These are phyloP conservation scores for Alternaria metachromatica DNA, from an alignment of 2,329 filamentous ascomycete genomes.

Conservation along the genomic window DNA sequence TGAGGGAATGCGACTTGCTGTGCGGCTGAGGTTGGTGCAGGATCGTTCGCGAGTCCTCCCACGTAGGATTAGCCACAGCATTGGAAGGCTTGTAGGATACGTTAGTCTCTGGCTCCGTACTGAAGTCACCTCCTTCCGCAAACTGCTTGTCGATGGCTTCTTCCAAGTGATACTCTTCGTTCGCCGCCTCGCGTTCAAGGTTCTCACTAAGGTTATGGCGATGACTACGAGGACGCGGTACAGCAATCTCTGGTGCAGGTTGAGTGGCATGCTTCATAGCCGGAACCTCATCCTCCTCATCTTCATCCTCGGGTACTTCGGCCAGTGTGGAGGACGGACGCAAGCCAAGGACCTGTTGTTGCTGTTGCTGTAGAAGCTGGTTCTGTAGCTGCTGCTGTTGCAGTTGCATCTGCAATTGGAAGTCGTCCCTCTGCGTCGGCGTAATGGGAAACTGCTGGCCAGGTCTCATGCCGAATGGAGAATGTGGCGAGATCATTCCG, in stretches of 20 bases:
- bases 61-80: conserved; percentile 36
- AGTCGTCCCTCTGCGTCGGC: conserved; percentile 47
- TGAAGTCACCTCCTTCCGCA: conserved; percentile 74
- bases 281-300: conserved; percentile 59
- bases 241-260: conserved; percentile 61
- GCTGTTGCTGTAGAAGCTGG: conserved; percentile 57
- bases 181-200: conserved; percentile 83
- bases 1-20: conserved; percentile 73
- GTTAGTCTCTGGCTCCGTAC: conserved; percentile 58
- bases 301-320: conserved; percentile 76
- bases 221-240: conserved; percentile 66
- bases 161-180: conserved; percentile 84
- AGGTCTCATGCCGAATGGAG: conserved; percentile 64
- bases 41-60: conserved; percentile 51
- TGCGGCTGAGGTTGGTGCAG: conserved; percentile 78
- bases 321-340: conserved; percentile 62
- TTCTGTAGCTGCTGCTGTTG: conserved; percentile 61
- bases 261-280: conserved; percentile 49
- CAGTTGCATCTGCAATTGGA: conserved; percentile 56
- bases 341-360: conserved; percentile 54
- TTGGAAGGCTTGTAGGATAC: conserved; percentile 36
- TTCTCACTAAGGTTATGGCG: conserved; percentile 77
- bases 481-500: conserved; percentile 57
- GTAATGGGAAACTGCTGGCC: conserved; percentile 53
- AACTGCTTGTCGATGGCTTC: conserved; percentile 79